A percentile compares a stretch with the other conserved stretches of the same genome.
Evolutionary conservation across 805 yeast species (phyloP).

Genomic region (Danielozyma ontarioensis): DNA sequence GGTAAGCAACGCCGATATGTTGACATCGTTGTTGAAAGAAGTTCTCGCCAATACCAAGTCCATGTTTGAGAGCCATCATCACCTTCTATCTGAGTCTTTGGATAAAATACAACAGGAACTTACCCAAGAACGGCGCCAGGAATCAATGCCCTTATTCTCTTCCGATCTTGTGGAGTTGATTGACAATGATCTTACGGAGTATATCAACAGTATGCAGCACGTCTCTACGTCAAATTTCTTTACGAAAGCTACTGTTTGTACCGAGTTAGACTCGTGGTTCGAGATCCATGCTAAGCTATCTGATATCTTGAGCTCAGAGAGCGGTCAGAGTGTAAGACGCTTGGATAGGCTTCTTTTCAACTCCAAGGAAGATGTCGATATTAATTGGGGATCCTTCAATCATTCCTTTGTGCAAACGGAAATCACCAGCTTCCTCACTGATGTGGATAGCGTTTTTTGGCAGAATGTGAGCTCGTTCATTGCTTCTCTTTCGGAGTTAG

Average conservation of each 20-base stretch:
- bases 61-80: slow-evolving; percentile 6
- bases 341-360: no score
- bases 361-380: no score
- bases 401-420: no score
- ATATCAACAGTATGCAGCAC: slow-evolving; percentile 15
- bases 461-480: no score
- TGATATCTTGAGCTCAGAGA: no score
- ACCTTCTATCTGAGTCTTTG: background rate
- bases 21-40: slow-evolving; percentile 1
- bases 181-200: slow-evolving; percentile 22
- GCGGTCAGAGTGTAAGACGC: no score
- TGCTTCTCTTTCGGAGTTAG: no score
- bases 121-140: background rate
- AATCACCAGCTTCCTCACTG: no score
- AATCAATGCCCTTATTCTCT: slow-evolving; percentile 11
- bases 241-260: no score
- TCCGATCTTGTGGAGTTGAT: slow-evolving; percentile 17
- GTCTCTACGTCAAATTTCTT: background rate
- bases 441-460: no score
- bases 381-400: no score
- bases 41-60: slow-evolving; percentile 4
- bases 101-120: background rate
- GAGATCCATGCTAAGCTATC: no score
- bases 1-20: slow-evolving; percentile 3
- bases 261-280: slow-evolving; percentile 5